phyloP scores from a whole-genome alignment of 768 basidiomycete species.

The Naganishia antarctica region DNA sequence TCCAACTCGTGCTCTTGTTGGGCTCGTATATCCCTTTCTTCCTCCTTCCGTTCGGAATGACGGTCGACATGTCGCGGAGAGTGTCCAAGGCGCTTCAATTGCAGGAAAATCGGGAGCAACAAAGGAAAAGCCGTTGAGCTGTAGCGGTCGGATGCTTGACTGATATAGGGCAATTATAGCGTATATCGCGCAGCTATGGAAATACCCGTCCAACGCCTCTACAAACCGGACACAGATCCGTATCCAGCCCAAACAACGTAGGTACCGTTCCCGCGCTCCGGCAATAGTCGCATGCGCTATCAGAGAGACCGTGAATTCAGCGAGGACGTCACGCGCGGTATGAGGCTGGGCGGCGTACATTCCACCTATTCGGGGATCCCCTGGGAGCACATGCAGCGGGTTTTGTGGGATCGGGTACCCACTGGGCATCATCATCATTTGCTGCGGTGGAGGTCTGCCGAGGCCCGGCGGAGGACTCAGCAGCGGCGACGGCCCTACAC shows the following conservation, averaged over 20 bases:
- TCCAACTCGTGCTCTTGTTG: conserved; percentile 59
- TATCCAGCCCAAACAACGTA: conserved; percentile 23
- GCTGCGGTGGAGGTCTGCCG: not conserved
- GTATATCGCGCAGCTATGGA: no score
- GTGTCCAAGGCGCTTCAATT: no score
- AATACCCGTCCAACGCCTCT: conserved; percentile 16
- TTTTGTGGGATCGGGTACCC: not conserved
- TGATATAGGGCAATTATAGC: no score
- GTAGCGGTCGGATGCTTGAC: no score
- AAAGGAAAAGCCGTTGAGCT: no score
- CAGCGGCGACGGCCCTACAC: not conserved
- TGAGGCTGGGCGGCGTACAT: conserved; percentile 7
- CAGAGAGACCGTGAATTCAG: not conserved
- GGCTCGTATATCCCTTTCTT: conserved; percentile 72
- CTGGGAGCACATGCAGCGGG: not conserved
- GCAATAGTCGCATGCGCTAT: conserved; percentile 4
- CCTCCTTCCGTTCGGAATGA: conserved; percentile 65
- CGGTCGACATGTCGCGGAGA: no score
- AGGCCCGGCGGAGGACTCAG: not conserved
- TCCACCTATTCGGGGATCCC: conserved; percentile 24
- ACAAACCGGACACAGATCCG: conserved; percentile 5
- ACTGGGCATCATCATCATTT: no score
- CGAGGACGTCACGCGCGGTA: no score
- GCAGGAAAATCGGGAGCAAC: no score
- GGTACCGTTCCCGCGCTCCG: not conserved